Evolutionary conservation across 495 filamentous ascomycete genomes (phyloP), one percentile per base, ranked within the genome.

Genomic region (Aspergillus carlsbadensis): DNA sequence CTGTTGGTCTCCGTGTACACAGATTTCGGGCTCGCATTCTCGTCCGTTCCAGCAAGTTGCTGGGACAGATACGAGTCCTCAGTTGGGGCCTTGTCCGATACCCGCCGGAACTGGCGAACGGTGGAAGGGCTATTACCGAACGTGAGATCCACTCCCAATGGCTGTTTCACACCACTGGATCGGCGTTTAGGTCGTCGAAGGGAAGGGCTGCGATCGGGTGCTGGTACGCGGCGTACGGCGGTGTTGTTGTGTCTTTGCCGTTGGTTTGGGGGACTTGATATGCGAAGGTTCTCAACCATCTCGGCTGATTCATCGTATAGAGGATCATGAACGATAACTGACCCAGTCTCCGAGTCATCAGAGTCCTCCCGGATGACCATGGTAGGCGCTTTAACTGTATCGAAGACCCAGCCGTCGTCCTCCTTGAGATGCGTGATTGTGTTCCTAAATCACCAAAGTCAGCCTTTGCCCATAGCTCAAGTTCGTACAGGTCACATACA

Each of bases 341-440:
- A 61, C 13, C 71, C 71, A n/a, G 61, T 55, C 13, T 65, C 63
- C 14, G 64, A 66, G 47, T 73, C 70, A 33, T 74, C 70, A 1
- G 65, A 66, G 24, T 70, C 66, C 42, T 76, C 71, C 31, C 69
- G 70, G 8, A 71, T 71, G 57, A 68, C 69, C 65, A 81, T 77
- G 2, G 73, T 75, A 15, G 80, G 70, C 21, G 83, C 87, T 67
- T 89, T 93, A 61, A 99, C 84, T 0, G 94, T 99, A 63, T 97
- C 94, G 65, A 99, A 99, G n/a, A 97, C 87, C 94, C 94, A 99
- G 49, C 90, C 90, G 61, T 96, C 92, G 15, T 87, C 78, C 17
- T 92, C 87, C 17, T 82, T 78, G n/a, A 66, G 60, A 1, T 62
- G 65, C 78, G 80, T 48, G 79, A 84, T 65, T n/a, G 85, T 87